Conservation (phyloP, 768 basidiomycete species). For the Russula earlei region DNA sequence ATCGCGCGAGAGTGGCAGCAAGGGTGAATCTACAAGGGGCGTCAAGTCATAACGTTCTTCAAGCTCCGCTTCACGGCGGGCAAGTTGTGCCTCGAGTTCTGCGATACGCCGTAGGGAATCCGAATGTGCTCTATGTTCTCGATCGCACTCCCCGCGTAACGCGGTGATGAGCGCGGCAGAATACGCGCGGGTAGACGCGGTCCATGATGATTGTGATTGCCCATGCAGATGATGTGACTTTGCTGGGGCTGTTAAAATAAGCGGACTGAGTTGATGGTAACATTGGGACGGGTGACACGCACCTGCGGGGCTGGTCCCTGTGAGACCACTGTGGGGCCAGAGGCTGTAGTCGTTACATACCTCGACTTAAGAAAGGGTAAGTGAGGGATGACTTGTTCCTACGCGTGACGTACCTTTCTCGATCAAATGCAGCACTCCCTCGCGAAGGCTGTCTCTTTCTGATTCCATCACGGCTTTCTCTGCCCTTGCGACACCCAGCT, state of each 20-base stretch:
- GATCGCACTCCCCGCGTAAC: constrained; percentile 35
- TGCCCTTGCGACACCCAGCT: constrained; percentile 24
- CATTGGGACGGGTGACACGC: background rate
- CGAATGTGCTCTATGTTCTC: constrained; percentile 34
- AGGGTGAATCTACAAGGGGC: background rate
- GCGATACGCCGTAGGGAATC: constrained; percentile 35
- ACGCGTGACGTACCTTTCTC: constrained; percentile 42
- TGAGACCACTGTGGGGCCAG: constrained; percentile 18
- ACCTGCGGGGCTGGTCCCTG: constrained; percentile 3
- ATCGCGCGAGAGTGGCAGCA: constrained; percentile 11
- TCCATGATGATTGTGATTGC: constrained; percentile 22
- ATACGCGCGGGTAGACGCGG: constrained; percentile 28
- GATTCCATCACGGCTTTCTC: constrained; percentile 31
- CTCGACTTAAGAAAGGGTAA: constrained; percentile 12
- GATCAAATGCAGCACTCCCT: constrained; percentile 43
- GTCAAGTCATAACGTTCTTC: constrained; percentile 24
- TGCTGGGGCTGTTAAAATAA: background rate
- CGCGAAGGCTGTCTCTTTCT: constrained; percentile 46
- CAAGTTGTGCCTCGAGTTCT: constrained; percentile 43
- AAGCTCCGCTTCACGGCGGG: constrained; percentile 48
- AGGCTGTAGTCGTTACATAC: constrained; percentile 18
- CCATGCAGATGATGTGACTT: background rate
- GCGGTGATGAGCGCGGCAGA: constrained; percentile 36
- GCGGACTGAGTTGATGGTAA: background rate
- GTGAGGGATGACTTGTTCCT: background rate